phyloP scores from a whole-genome alignment of 2,329 filamentous ascomycete species.

The Calonectria pseudoreteaudii region DNA sequence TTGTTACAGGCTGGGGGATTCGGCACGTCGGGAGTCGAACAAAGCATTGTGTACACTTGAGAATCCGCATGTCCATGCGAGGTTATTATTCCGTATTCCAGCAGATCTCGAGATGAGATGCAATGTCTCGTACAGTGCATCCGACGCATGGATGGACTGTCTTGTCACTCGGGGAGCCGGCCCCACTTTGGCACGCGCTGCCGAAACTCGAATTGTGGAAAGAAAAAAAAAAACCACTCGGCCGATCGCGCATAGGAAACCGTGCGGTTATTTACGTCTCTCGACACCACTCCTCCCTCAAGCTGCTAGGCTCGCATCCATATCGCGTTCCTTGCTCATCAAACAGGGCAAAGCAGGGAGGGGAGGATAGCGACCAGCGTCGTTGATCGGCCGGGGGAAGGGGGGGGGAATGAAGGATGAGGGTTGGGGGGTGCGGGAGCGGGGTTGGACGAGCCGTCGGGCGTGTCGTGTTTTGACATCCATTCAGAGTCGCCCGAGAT shows the following conservation, averaged over 20 bases:
- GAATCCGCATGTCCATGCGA: not conserved
- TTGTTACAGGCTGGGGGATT: not conserved
- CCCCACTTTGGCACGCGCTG: slow-evolving; percentile 23
- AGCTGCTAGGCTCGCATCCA: not conserved
- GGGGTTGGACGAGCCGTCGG: slow-evolving; percentile 2
- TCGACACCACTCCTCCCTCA: not conserved
- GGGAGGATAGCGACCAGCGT: not conserved
- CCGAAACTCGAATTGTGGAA: slow-evolving; percentile 1
- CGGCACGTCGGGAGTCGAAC: too few relatives aligned
- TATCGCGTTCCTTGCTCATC: not conserved
- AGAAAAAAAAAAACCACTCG: not conserved
- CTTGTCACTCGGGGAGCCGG: slow-evolving; percentile 19
- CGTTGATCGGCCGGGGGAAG: slow-evolving; percentile 1
- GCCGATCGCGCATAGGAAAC: not conserved
- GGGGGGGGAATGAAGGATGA: not conserved
- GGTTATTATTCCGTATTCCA: not conserved
- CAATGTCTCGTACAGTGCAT: slow-evolving; percentile 17
- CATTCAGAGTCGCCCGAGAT: slow-evolving; percentile 6
- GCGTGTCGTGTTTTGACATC: slow-evolving; percentile 11
- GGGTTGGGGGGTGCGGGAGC: not conserved
- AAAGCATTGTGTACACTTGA: not conserved
- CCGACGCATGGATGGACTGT: slow-evolving; percentile 11
- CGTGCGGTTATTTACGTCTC: not conserved
- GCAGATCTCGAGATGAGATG: not conserved
- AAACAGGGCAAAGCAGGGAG: not conserved